Percentiles rank a stretch among this genome's conserved stretches.
Conservation (phyloP, 495 filamentous ascomycete genomes). For the Podospora bellae-mahoneyi region DNA sequence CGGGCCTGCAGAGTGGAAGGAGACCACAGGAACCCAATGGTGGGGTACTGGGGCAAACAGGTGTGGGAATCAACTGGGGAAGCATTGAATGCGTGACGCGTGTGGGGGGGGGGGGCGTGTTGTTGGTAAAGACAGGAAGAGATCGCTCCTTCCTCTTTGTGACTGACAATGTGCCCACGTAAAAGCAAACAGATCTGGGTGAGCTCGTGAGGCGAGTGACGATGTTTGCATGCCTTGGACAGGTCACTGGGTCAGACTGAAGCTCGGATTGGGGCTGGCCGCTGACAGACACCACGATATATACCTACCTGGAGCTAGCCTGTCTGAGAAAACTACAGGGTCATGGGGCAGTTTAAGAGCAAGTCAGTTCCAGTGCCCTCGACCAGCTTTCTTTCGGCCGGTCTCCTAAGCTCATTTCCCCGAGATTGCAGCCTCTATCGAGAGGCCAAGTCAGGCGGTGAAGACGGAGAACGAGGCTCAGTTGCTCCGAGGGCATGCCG, state of each 20-base stretch:
- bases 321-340: not conserved
- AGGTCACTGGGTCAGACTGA: not conserved
- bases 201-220: not conserved
- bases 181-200: not conserved
- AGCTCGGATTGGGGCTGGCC: not conserved
- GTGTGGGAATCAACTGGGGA: not conserved
- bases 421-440: not conserved
- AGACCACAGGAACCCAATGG: not conserved
- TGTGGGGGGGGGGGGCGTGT: not conserved
- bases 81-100: not conserved
- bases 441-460: not conserved
- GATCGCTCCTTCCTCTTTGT: not conserved
- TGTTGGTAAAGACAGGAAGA: not conserved
- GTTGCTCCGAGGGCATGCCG: not conserved
- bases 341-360: not conserved
- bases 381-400: not conserved
- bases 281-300: not conserved
- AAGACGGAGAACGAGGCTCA: not conserved
- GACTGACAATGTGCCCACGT: not conserved
- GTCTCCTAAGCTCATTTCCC: not conserved
- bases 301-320: not conserved
- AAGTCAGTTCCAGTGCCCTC: not conserved
- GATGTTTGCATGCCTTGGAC: not conserved
- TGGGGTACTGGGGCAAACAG: not conserved
- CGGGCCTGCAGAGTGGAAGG: not conserved